Conservation (phyloP, 2,329 filamentous ascomycete genomes). For the Madurella fahalii region DNA sequence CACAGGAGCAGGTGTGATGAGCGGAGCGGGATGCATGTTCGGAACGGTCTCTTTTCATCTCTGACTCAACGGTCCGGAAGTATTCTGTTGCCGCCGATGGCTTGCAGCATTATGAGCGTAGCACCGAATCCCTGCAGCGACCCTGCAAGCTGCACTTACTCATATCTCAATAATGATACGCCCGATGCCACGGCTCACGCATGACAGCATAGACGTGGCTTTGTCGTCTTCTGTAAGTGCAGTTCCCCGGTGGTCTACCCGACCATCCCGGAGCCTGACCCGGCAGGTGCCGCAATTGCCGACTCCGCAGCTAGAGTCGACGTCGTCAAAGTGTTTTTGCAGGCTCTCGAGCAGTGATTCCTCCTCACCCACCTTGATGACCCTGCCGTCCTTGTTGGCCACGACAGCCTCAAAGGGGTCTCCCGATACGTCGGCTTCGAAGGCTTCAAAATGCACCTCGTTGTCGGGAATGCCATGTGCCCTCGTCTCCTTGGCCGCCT, state of each 20-base stretch:
- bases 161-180: constrained; percentile 45
- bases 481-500: constrained; percentile 39
- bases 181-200: constrained; percentile 50
- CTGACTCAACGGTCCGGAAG: background rate
- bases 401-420: constrained; percentile 59
- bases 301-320: constrained; percentile 49
- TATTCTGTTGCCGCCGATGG: background rate
- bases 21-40: background rate
- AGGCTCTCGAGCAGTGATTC: constrained; percentile 50
- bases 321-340: constrained; percentile 38
- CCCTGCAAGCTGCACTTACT: background rate
- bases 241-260: constrained; percentile 47
- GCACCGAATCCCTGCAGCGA: background rate
- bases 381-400: constrained; percentile 35
- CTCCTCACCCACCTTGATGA: constrained; percentile 44
- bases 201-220: constrained; percentile 43
- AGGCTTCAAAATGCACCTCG: constrained; percentile 59
- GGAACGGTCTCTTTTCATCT: background rate
- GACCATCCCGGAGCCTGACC: constrained; percentile 39
- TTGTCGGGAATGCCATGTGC: constrained; percentile 41
- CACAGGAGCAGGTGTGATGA: background rate
- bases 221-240: constrained; percentile 45
- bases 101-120: background rate
- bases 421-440: constrained; percentile 49
- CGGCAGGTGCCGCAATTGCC: constrained; percentile 54